A percentile compares a stretch with the other conserved stretches of the same genome.
phyloP scores from a whole-genome alignment of 2,329 filamentous ascomycete genomes.

The Trichoderma lentiforme region DNA sequence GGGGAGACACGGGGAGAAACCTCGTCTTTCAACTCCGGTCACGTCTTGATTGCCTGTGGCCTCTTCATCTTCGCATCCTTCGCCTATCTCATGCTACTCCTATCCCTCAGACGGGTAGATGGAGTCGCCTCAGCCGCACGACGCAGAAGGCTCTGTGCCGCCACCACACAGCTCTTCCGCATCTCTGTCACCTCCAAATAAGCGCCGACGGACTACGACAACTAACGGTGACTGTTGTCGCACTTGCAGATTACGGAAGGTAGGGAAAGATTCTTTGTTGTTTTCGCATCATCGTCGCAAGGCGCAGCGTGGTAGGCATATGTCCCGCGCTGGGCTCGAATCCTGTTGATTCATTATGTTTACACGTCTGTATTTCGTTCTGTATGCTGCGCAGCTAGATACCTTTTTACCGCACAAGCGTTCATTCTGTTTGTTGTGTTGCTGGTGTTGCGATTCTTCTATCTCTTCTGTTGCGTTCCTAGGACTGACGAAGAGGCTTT shows the following conservation, averaged over 20 bases:
- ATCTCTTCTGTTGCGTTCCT: not conserved
- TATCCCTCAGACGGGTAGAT: conserved; percentile 14
- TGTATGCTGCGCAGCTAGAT: not conserved
- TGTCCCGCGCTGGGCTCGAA: not conserved
- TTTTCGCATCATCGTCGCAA: not conserved
- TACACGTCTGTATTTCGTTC: not conserved
- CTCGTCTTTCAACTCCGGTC: conserved; percentile 12
- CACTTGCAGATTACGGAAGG: conserved; percentile 39
- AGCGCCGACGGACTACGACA: conserved; percentile 32
- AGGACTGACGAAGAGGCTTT: not conserved
- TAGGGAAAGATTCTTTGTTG: conserved; percentile 19
- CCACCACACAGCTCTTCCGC: conserved; percentile 20
- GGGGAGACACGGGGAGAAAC: not conserved
- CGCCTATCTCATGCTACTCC: conserved; percentile 10
- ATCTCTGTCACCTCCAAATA: conserved; percentile 26
- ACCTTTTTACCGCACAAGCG: not conserved
- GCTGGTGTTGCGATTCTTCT: not conserved
- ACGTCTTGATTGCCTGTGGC: not conserved
- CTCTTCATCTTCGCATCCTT: conserved; percentile 3
- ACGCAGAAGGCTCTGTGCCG: conserved; percentile 16
- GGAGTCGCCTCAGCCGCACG: conserved; percentile 18
- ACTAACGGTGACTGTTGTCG: conserved; percentile 33
- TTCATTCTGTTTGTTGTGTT: not conserved
- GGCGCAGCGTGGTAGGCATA: not conserved
- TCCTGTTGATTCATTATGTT: not conserved